These are phyloP conservation scores for Colletotrichum siamense DNA, from an alignment of 2,329 filamentous ascomycete genomes.

Conservation along the genomic window DNA sequence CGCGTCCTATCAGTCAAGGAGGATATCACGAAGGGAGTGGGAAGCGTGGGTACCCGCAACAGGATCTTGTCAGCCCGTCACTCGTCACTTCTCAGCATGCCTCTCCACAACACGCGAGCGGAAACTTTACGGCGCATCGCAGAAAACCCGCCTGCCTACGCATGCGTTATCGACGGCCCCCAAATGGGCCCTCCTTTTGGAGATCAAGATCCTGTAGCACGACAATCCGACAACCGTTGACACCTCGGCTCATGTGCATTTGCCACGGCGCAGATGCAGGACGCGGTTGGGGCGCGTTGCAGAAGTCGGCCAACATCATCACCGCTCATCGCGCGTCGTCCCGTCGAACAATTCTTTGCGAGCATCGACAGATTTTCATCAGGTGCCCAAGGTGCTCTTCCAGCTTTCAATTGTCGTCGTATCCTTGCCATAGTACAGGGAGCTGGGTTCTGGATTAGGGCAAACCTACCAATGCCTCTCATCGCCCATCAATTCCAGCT, in stretches of 20 bases:
- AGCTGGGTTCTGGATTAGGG: slow-evolving; percentile 7
- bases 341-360: not conserved
- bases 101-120: slow-evolving; percentile 8
- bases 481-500: not conserved
- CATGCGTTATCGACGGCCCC: slow-evolving; percentile 15
- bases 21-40: not conserved
- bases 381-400: not conserved
- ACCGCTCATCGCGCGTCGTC: not conserved
- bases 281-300: slow-evolving; percentile 9
- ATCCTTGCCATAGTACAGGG: slow-evolving; percentile 3
- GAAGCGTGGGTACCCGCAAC: not conserved
- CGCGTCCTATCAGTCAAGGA: slow-evolving; percentile 9
- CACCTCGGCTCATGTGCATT: slow-evolving; percentile 6
- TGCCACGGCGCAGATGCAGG: not conserved
- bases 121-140: slow-evolving; percentile 17
- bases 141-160: slow-evolving; percentile 2
- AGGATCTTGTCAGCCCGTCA: not conserved
- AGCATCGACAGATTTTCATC: not conserved
- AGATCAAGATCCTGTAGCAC: slow-evolving; percentile 14
- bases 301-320: not conserved
- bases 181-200: not conserved
- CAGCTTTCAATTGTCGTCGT: not conserved
- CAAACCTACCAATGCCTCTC: not conserved
- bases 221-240: not conserved
- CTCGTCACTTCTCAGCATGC: slow-evolving; percentile 15